Evolutionary conservation across 305 asterid species (phyloP).

Genomic region (Striga hermonthica): DNA sequence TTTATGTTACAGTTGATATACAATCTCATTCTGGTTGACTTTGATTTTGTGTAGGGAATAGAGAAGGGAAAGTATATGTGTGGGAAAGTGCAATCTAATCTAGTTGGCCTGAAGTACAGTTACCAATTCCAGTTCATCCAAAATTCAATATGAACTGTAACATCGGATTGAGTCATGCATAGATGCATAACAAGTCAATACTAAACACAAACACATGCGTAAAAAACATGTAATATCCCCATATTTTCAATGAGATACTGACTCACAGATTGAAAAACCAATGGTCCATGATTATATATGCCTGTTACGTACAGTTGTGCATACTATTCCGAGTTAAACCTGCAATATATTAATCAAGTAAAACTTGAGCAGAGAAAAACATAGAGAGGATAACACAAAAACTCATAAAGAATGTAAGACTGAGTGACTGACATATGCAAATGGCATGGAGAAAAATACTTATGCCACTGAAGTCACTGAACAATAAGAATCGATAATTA

Average conservation of each 20-base stretch:
- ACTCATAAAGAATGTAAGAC: too few species aligned
- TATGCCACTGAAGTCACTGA: neutral
- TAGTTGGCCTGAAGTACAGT: too few species aligned
- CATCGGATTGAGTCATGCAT: neutral
- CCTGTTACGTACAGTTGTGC: too few species aligned
- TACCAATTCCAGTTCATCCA: neutral
- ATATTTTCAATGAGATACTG: neutral
- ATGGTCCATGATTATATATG: neutral
- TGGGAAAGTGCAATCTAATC: constrained; percentile 95
- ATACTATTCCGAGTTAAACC: neutral
- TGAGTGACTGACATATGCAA: neutral
- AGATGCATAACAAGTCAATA: neutral
- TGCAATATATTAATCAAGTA: constrained; percentile 7
- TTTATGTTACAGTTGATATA: constrained; percentile 16
- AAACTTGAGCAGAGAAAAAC: neutral
- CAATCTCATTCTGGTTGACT: constrained; percentile 24
- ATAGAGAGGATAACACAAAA: too few species aligned
- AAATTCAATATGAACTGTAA: neutral
- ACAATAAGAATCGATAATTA: too few species aligned
- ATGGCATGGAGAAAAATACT: constrained; percentile 1
- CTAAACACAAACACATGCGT: neutral
- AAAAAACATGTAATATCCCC: neutral
- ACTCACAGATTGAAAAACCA: neutral
- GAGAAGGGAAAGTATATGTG: constrained; percentile 89
- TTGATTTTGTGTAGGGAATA: constrained; percentile 54